Evolutionary conservation across 2,329 filamentous ascomycete species (phyloP).

Genomic region (Neopestalotiopsis sp.): DNA sequence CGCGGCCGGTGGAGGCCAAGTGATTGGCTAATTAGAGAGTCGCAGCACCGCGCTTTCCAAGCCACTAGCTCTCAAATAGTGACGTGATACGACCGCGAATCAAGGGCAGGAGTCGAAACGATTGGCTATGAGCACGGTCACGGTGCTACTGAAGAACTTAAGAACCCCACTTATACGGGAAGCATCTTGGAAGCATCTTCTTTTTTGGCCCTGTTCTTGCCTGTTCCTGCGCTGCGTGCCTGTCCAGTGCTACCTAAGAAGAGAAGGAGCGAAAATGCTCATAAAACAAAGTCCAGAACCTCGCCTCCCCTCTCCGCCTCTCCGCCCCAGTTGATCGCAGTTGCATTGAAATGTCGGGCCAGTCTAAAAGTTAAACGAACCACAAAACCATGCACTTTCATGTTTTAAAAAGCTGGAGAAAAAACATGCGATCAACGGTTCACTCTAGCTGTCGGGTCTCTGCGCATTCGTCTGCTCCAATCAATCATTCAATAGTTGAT

Average conservation of each 20-base stretch:
- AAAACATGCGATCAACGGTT: neutral
- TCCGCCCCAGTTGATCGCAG: neutral
- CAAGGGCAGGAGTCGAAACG: neutral
- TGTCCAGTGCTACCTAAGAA: neutral
- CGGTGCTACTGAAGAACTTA: neutral
- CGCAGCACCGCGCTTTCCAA: neutral
- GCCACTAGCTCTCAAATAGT: neutral
- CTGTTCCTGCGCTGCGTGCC: too few relatives aligned
- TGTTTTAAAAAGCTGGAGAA: neutral
- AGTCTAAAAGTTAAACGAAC: neutral
- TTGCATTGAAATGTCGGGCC: neutral
- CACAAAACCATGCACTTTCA: neutral
- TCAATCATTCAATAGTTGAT: neutral
- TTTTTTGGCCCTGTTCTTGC: neutral
- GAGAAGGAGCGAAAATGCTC: neutral
- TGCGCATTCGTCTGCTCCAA: neutral
- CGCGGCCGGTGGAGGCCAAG: neutral
- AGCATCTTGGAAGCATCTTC: slow-evolving; percentile 1
- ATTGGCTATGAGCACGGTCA: neutral
- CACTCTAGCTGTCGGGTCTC: neutral
- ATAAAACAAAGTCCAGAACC: neutral
- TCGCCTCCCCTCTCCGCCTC: neutral
- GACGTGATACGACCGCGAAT: neutral
- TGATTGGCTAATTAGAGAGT: neutral
- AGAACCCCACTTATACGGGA: neutral